phyloP scores from a whole-genome alignment of 108 stramenopile genomes.

The Aurantiochytrium sp. region DNA sequence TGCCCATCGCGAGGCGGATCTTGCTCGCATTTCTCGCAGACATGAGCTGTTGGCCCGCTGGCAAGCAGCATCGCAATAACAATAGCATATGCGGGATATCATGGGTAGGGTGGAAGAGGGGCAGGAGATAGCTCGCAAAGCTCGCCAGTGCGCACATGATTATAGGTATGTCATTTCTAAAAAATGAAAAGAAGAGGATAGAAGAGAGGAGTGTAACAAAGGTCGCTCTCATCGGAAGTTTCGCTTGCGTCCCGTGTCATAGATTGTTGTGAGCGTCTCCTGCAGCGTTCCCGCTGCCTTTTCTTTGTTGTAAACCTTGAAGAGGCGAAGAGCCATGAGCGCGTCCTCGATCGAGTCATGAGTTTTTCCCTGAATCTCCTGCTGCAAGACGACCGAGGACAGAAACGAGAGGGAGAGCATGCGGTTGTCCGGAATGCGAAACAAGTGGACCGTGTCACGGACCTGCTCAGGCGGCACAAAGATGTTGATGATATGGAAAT shows the following conservation, averaged over 20 bases:
- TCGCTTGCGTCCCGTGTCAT: neutral
- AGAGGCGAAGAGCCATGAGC: slow-evolving; percentile 62
- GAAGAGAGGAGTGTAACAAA: neutral
- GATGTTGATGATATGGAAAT: slow-evolving; percentile 77
- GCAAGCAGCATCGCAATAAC: neutral
- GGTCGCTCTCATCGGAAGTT: neutral
- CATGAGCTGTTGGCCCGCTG: neutral
- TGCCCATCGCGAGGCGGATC: neutral
- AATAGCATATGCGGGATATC: neutral
- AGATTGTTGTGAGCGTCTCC: neutral
- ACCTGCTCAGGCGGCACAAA: slow-evolving; percentile 77
- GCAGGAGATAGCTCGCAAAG: neutral
- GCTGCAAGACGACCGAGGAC: slow-evolving; percentile 67
- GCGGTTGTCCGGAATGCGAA: slow-evolving; percentile 65
- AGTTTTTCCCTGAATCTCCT: slow-evolving; percentile 84
- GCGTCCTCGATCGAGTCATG: slow-evolving; percentile 95
- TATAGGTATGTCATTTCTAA: neutral
- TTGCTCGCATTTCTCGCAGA: neutral
- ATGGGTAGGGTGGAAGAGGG: too few species aligned
- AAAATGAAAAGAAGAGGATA: neutral
- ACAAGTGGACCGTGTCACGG: slow-evolving; percentile 86
- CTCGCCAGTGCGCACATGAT: neutral
- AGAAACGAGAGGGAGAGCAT: slow-evolving; percentile 83
- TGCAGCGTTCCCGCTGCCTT: neutral
- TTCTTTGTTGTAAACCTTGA: slow-evolving; percentile 22